Base-by-base conservation (phyloP, 228 moss, liverwort and hornwort genomes). In the Sphagnum fallax region DNA sequence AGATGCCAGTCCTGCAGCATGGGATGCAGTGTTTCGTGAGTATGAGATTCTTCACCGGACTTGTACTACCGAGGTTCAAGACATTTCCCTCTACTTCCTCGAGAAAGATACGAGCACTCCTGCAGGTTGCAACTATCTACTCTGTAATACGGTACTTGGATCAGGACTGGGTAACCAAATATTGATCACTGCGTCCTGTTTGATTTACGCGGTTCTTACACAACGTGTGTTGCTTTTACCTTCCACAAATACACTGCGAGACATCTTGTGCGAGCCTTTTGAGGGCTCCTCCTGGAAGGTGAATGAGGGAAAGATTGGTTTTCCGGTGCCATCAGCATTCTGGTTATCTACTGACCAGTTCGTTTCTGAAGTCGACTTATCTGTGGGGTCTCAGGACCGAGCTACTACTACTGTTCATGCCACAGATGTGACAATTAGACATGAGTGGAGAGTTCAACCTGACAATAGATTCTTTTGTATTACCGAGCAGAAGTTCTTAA, bases 91-190 rank as follows among this genome's bases (percentile, higher is more conserved):
- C 0, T 91, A 88, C 14, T 94, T 94, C 50, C 0, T 72, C 68
- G 68, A 69, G 18, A 78, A 47, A 49, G 89, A 83, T 51, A 69
- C 78, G 5, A 81, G 76, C 59, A 62, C 79, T 1, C 75, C 78
- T 13, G 91, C 91, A 70, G 77, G 80, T 12, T 94, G 94, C 72
- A 89, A 84, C 73, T 94, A 91, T 18, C 78, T 69, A 47, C 78
- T 91, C 52, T 76, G 89, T 12, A 91, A 91, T 59, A 84, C 52
- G 32, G 72, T 84, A 4, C 77, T 75, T 47, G 81, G 77, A 10
- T 91, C 87, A 13, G 93, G 93, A 50, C 18, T 94, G 65, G 94
- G 94, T 12, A 94, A 94, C 70, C 84, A 88, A 74, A 52, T 94
- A 49, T 53, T 88, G 65, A 84, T 84, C 69, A 77, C 89, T 59